Evolutionary conservation across 805 yeast species (phyloP).

Genomic region (Maudiozyma serrabonitensis): DNA sequence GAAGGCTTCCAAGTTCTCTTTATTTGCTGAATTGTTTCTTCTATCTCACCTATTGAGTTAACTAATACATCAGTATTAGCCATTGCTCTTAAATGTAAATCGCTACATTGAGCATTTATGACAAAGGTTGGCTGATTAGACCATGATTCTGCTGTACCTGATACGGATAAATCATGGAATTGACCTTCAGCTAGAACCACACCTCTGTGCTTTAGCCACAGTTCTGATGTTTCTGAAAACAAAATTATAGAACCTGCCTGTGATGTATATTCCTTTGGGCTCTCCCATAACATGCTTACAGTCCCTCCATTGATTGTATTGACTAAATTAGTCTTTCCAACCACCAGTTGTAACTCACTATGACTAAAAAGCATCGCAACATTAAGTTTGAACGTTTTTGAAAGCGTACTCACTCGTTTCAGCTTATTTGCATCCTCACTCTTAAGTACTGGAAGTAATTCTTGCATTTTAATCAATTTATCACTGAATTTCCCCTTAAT

Average conservation of each 20-base stretch:
- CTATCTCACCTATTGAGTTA: slow-evolving; percentile 10
- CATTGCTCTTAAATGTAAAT: slow-evolving; percentile 16
- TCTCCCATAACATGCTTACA: slow-evolving; percentile 14
- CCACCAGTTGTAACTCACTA: slow-evolving; percentile 13
- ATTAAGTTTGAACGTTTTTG: slow-evolving; percentile 13
- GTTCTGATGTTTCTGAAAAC: slow-evolving; percentile 15
- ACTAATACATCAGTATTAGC: slow-evolving; percentile 13
- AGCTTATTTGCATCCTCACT: slow-evolving; percentile 1
- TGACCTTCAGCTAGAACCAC: slow-evolving; percentile 14
- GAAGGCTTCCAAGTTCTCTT: slow-evolving; percentile 1
- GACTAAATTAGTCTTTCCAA: slow-evolving; percentile 11
- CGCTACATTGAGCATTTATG: slow-evolving; percentile 12
- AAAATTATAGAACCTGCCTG: slow-evolving; percentile 18
- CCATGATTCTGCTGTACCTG: slow-evolving; percentile 14
- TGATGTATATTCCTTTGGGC: slow-evolving; percentile 13
- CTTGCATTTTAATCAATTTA: slow-evolving; percentile 11
- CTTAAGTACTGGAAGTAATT: slow-evolving; percentile 3
- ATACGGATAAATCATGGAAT: slow-evolving; percentile 12
- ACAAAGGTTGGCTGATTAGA: slow-evolving; percentile 9
- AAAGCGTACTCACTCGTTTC: not conserved
- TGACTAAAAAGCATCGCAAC: slow-evolving; percentile 12
- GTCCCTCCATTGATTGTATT: slow-evolving; percentile 11
- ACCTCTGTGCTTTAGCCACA: slow-evolving; percentile 13
- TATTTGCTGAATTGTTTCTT: slow-evolving; percentile 3
- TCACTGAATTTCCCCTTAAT: slow-evolving; percentile 21